Percentiles rank a stretch among this genome's conserved stretches.
These are phyloP conservation scores for Penstemon barbatus DNA, from an alignment of 257 asterid genomes.

Conservation along the genomic window DNA sequence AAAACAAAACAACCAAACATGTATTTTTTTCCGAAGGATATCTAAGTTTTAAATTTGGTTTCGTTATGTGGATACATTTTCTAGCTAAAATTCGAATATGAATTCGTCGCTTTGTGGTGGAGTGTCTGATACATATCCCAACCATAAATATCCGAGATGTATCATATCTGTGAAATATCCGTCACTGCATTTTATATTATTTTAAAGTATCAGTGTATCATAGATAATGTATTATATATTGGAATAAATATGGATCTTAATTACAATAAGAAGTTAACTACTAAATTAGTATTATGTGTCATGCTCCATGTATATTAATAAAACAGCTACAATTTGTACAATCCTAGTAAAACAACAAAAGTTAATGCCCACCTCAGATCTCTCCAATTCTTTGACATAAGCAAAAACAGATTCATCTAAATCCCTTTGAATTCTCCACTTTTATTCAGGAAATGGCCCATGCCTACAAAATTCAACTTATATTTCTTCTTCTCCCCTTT, in stretches of 20 bases:
- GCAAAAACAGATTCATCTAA: slow-evolving; percentile 42
- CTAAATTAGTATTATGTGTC: slow-evolving; percentile 3
- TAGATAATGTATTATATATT: background rate
- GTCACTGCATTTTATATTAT: too few relatives aligned
- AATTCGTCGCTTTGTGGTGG: too few relatives aligned
- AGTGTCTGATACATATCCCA: too few relatives aligned
- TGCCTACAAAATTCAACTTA: slow-evolving; percentile 26
- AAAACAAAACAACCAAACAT: too few relatives aligned
- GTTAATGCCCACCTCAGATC: slow-evolving; percentile 52
- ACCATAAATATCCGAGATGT: too few relatives aligned
- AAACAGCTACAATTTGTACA: slow-evolving; percentile 33
- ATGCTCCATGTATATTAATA: slow-evolving; percentile 30
- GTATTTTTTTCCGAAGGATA: too few relatives aligned
- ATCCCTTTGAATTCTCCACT: slow-evolving; percentile 1
- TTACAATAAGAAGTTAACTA: slow-evolving; percentile 24
- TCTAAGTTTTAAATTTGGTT: too few relatives aligned
- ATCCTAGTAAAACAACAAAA: slow-evolving; percentile 24
- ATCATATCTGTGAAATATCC: too few relatives aligned
- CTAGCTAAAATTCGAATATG: too few relatives aligned
- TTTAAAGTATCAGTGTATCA: background rate
- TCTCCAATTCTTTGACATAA: slow-evolving; percentile 56
- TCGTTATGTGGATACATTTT: too few relatives aligned
- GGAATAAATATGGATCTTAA: slow-evolving; percentile 24
- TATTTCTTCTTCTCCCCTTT: slow-evolving; percentile 17
- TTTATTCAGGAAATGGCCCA: slow-evolving; percentile 17